Percentiles rank a stretch among this genome's conserved stretches.
Conservation (phyloP, 768 basidiomycete genomes). For the Dacryopinax primogenitus region DNA sequence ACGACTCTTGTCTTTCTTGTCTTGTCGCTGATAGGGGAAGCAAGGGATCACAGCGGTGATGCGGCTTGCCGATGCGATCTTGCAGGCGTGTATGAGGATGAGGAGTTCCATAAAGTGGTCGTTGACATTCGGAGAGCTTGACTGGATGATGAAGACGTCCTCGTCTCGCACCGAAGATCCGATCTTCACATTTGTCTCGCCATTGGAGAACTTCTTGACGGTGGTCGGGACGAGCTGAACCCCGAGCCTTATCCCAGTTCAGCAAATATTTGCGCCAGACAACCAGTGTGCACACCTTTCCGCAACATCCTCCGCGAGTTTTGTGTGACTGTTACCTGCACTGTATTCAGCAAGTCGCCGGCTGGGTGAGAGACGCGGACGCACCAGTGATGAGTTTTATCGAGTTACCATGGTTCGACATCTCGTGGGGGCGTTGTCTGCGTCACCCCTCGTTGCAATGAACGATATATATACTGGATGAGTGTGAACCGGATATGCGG, state of each 20-base stretch:
- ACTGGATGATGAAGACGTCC: conserved; percentile 98
- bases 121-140: conserved; percentile 77
- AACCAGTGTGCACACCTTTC: conserved; percentile 77
- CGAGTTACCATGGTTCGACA: conserved; percentile 21
- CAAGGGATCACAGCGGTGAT: conserved; percentile 98
- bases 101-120: conserved; percentile 98
- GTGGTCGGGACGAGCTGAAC: conserved; percentile 74
- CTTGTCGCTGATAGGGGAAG: conserved; percentile 92
- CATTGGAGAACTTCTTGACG: conserved; percentile 84
- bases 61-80: conserved; percentile 84
- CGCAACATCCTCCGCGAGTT: conserved; percentile 88
- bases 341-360: not conserved
- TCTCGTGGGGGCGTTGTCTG: not conserved
- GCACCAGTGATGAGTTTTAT: conserved; percentile 23
- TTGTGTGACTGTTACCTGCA: conserved; percentile 91
- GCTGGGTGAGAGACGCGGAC: not conserved
- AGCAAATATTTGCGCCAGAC: conserved; percentile 26
- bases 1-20: conserved; percentile 93
- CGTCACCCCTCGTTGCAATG: not conserved
- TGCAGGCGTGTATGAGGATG: conserved; percentile 96
- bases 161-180: conserved; percentile 91
- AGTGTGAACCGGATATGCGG: not conserved
- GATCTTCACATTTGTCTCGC: conserved; percentile 91
- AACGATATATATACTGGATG: not conserved
- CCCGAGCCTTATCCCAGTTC: conserved; percentile 57